Evolutionary conservation across 2,329 filamentous ascomycete genomes (phyloP).

Genomic region (Aspergillus aculeatinus): DNA sequence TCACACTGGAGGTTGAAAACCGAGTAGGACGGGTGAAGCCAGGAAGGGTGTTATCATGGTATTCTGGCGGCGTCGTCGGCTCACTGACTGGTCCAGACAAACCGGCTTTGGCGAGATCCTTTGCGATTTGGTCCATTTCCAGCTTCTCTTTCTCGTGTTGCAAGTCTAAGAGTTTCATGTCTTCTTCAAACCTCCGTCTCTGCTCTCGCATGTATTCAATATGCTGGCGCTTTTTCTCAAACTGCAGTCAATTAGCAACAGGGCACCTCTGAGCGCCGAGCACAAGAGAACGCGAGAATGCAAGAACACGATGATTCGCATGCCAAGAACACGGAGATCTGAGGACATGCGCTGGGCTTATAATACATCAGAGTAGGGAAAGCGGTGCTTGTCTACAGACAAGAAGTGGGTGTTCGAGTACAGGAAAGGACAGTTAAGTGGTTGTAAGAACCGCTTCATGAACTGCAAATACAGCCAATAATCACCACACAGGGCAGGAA

Average conservation of each 20-base stretch:
- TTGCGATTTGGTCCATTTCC: slow-evolving; percentile 81
- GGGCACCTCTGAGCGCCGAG: slow-evolving; percentile 5
- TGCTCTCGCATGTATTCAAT: slow-evolving; percentile 90
- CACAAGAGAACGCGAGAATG: background rate
- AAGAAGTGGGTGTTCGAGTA: background rate
- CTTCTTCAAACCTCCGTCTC: slow-evolving; percentile 82
- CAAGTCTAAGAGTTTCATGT: slow-evolving; percentile 86
- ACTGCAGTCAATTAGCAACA: slow-evolving; percentile 56
- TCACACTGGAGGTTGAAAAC: slow-evolving; percentile 84
- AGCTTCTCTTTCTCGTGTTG: slow-evolving; percentile 79
- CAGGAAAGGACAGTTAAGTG: background rate
- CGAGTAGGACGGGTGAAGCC: slow-evolving; percentile 81
- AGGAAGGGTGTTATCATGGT: slow-evolving; percentile 77
- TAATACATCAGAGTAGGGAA: background rate
- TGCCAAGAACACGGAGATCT: too few species aligned
- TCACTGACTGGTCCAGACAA: slow-evolving; percentile 79
- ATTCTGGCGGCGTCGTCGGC: slow-evolving; percentile 93
- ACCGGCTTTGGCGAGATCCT: slow-evolving; percentile 64
- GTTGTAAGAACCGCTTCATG: background rate
- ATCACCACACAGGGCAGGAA: background rate
- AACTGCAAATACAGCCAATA: background rate
- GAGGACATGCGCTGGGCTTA: background rate
- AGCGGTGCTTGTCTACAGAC: background rate
- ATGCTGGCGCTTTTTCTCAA: slow-evolving; percentile 90
- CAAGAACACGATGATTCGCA: too few species aligned